Evolutionary conservation across 192 early-diverging fungal species (phyloP), one percentile per base, ranked within the genome.

Genomic region (Backusella morwellensis): DNA sequence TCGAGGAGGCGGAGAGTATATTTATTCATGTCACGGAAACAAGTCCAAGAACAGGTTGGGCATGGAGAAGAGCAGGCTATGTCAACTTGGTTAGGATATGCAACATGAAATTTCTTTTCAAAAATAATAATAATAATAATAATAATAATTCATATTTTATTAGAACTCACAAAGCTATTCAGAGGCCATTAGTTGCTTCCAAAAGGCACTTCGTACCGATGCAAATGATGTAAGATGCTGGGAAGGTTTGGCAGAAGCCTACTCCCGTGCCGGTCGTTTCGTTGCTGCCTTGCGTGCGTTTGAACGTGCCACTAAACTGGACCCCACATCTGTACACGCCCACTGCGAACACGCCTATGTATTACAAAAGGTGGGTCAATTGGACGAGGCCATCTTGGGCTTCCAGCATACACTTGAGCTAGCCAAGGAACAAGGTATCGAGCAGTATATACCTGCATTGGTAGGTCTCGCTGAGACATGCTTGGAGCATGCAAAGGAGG

Each of bases 201-300:
- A 97, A 83, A 92, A 86, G 36, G 90, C 94, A 0, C 80, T 99
- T 52, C 88, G 94, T n/a, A 85, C 91, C 0, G 89, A 94, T 74
- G 77, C 91, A 29, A 85, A 87, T 3, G 88, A 94, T 74, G 68
- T 85, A 0, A 75, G 67, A 38, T 91, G 86, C 52, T 94, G 97
- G 97, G 85, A 96, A 84, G 92, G 92, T 15, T 84, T 95, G 41
- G 92, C 90, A 50, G 92, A 95, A 72, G 88, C 92, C 6, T 95
- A 95, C 68, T 81, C 87, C 41, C 87, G 85, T 7, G 90, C 90
- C 59, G 94, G 94, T 2, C 86, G 91, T 21, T 94, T 89, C 78
- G 86, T 88, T 36, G 93, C 95, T 7, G 88, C 93, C 0, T 74
- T 92, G n/a, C 93, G 92, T 68, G 96, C 96, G 0, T 92, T 95